Evolutionary conservation across 192 early-diverging fungal genomes (phyloP), one percentile per base, ranked within the genome.

Genomic region (Gonapodya sp.): DNA sequence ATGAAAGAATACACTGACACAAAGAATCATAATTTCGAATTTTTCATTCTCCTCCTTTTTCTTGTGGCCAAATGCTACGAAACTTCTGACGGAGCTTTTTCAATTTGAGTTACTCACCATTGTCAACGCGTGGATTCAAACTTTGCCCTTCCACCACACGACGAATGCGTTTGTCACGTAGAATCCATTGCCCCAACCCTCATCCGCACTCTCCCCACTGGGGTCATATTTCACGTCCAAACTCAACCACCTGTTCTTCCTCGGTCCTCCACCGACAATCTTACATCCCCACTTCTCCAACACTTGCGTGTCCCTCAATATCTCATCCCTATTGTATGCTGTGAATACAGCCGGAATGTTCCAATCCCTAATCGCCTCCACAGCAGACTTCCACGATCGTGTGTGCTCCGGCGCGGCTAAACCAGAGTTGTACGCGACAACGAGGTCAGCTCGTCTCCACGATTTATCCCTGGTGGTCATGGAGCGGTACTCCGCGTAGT

Each of bases 311-410:
- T 77, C 75, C 8, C 75, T 2, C 30, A 34, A 8, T 16, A 77
- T 77, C 75, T 77, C 75, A 8, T 31, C 75, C 75, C 75, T 77
- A 33, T 77, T 77, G 75, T 77, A 77, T 33, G 75, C 75, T 33
- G 75, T 77, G 34, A 77, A 77, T 33, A 33, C 75, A 33, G 18
- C 16, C 75, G 75, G 75, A 16, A 77, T 33, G 30, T 34, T 33
- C 75, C 2, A 2, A 2, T 77, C 75, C 34, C 75, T 18, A 14
- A 77, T 18, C 75, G 75, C 75, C 75, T 77, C 31, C 75, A 77
- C 18, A 8, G 18, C 75, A 16, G 75, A 32, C 8, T 2, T 31
- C 75, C 75, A 77, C 75, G 16, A 16, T 16, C 2, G 18, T 2
- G 30, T 31, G 31, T 77, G 75, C 75, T 77, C 75, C 8, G 30